phyloP scores from a whole-genome alignment of 495 filamentous ascomycete species.

The Peziza echinospora region DNA sequence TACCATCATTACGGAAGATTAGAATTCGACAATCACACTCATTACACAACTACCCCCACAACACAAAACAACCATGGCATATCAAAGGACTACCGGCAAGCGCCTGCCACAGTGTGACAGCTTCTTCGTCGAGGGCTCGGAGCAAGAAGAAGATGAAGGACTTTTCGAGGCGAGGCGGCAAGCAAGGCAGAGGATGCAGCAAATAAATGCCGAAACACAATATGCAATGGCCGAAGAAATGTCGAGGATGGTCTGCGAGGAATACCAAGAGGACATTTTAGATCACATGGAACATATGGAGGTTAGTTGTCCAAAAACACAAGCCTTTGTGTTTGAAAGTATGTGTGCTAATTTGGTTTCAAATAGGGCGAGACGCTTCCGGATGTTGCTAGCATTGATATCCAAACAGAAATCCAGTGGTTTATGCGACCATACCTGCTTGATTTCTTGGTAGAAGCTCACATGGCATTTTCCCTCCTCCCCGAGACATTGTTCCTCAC shows the following conservation, averaged over 20 bases:
- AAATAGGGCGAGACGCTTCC: slow-evolving; percentile 73
- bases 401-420: slow-evolving; percentile 98
- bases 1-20: slow-evolving; percentile 19
- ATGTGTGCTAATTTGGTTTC: too few relatives aligned
- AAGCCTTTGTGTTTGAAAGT: neutral
- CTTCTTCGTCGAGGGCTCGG: slow-evolving; percentile 62
- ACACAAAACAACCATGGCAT: slow-evolving; percentile 45
- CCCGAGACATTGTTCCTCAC: slow-evolving; percentile 90
- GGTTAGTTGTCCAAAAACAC: slow-evolving; percentile 10
- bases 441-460: slow-evolving; percentile 95
- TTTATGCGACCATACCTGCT: slow-evolving; percentile 97
- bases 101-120: slow-evolving; percentile 41
- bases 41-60: slow-evolving; percentile 8
- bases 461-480: slow-evolving; percentile 78
- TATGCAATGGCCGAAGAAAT: slow-evolving; percentile 57
- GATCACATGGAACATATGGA: slow-evolving; percentile 92
- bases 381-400: slow-evolving; percentile 92
- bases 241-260: slow-evolving; percentile 56
- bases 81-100: slow-evolving; percentile 29
- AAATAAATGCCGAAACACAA: slow-evolving; percentile 18
- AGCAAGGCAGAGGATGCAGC: slow-evolving; percentile 16
- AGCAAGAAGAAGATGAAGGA: slow-evolving; percentile 16
- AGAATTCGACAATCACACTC: slow-evolving; percentile 18
- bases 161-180: slow-evolving; percentile 14
- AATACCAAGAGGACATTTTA: slow-evolving; percentile 83